Evolutionary conservation across 306 rosid species (phyloP), one percentile per base, ranked within the genome.

Genomic region (Acacia confusa): DNA sequence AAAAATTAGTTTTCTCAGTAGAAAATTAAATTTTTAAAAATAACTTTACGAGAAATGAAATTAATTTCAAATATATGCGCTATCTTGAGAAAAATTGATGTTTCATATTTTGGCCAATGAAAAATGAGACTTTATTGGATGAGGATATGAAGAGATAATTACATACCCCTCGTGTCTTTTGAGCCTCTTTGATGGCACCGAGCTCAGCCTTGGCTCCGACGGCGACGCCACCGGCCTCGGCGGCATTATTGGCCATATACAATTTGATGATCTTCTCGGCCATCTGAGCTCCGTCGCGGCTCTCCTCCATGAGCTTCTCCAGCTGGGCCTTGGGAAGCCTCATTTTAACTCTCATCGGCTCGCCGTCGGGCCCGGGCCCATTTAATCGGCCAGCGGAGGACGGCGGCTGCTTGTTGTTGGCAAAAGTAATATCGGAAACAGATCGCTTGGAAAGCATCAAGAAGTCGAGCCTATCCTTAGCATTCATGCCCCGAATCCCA

Each of bases 401-500:
- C 2, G 84, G 34, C 0, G 30, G 30, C 3, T 73, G 78, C 19
- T 87, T 43, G n/a, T 43, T 52, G n/a, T 43, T 52, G 1, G 66
- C 79, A 24, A 55, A 17, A 1, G 95, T 13, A 6, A 94, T 27
- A 78, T 91, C 97, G 0, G 98, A 94, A 75, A 86, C 82, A 2
- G 91, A 69, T 20, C 98, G 85, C 47, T 93, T 89, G 0, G 97
- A 92, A 6, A 94, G 67, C 97, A 91, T 91, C 78, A 94, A 81
- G 72, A 89, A 88, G 22, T 94, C 97, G 7, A 94, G 97, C 74
- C 94, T 87, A 63, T 92, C 98, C 77, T 82, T 85, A 68, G 98
- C 98, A 32, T 82, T 86, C 85, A 87, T 84, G 69, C 88, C 75
- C 0, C 88, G 86, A 2, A 92, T 77, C 0, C 90, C 93, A 55